phyloP scores from a whole-genome alignment of 805 yeast genomes.

The Candida pini region DNA sequence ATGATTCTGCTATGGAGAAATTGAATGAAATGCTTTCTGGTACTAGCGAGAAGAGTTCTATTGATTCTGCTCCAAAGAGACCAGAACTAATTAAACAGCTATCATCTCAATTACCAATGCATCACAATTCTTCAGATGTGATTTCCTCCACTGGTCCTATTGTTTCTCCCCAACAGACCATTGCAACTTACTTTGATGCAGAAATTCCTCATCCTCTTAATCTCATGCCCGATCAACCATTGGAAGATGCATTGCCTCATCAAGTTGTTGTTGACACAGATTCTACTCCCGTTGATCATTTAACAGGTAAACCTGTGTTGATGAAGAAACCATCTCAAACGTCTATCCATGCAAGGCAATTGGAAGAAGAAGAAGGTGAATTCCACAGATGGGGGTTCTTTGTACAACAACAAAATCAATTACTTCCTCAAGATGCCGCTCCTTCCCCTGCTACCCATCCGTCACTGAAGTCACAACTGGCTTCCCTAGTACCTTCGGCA shows the following conservation, averaged over 20 bases:
- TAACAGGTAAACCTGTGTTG: constrained; percentile 68
- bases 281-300: constrained; percentile 56
- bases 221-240: constrained; percentile 2
- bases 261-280: constrained; percentile 65
- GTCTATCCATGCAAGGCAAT: constrained; percentile 61
- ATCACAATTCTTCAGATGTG: constrained; percentile 44
- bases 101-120: constrained; percentile 34
- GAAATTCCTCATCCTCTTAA: constrained; percentile 1
- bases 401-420: constrained; percentile 53
- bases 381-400: constrained; percentile 81
- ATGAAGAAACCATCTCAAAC: constrained; percentile 61
- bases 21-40: background rate
- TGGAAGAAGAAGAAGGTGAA: constrained; percentile 91
- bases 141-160: constrained; percentile 49
- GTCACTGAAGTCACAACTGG: too few relatives aligned
- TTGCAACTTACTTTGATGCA: constrained; percentile 15
- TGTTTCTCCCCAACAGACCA: constrained; percentile 36
- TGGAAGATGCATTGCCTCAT: constrained; percentile 45
- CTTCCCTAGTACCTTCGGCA: background rate
- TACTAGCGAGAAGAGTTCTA: background rate
- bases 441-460: too few relatives aligned
- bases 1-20: background rate
- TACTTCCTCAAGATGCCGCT: constrained; percentile 24
- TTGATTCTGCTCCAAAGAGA: constrained; percentile 4
- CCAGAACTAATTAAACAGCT: constrained; percentile 24